These are phyloP conservation scores for Spencermartinsiella europaea DNA, from an alignment of 805 yeast genomes.

Conservation along the genomic window DNA sequence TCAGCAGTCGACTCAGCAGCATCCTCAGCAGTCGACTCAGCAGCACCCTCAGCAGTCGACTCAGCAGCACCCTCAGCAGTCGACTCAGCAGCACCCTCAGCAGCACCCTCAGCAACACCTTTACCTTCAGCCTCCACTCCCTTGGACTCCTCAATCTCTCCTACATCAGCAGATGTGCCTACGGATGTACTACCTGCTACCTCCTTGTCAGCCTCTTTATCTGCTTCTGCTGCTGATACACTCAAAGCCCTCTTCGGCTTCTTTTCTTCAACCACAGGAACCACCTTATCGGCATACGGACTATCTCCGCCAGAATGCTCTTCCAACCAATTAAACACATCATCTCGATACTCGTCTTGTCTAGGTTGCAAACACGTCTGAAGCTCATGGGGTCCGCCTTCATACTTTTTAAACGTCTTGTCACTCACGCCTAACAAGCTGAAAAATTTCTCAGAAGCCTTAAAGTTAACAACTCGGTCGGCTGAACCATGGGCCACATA, in stretches of 20 bases:
- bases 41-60: background rate
- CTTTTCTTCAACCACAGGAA: background rate
- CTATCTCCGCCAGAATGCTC: slow-evolving; percentile 12
- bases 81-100: background rate
- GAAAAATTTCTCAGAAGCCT: slow-evolving; percentile 21
- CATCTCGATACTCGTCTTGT: slow-evolving; percentile 14
- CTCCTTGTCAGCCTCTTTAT: slow-evolving; percentile 1
- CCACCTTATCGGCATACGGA: slow-evolving; percentile 6
- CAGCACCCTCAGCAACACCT: background rate
- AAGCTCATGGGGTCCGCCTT: slow-evolving; percentile 23
- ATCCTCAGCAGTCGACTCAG: slow-evolving; percentile 4
- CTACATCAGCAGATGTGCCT: background rate
- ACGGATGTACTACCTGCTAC: slow-evolving; percentile 5
- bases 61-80: slow-evolving; percentile 6
- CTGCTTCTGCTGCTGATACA: background rate
- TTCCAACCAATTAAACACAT: slow-evolving; percentile 20
- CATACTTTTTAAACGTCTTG: slow-evolving; percentile 19
- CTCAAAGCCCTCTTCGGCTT: background rate
- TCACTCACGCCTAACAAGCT: slow-evolving; percentile 20
- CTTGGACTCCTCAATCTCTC: slow-evolving; percentile 3
- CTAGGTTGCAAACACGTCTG: slow-evolving; percentile 10
- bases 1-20: slow-evolving; percentile 9
- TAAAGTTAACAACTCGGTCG: slow-evolving; percentile 18
- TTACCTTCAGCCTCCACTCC: background rate
- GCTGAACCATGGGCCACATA: slow-evolving; percentile 30